A percentile compares a stretch with the other conserved stretches of the same genome.
These are phyloP conservation scores for Oryza coarctata DNA, from an alignment of 176 grass and related monocot species.

Conservation along the genomic window DNA sequence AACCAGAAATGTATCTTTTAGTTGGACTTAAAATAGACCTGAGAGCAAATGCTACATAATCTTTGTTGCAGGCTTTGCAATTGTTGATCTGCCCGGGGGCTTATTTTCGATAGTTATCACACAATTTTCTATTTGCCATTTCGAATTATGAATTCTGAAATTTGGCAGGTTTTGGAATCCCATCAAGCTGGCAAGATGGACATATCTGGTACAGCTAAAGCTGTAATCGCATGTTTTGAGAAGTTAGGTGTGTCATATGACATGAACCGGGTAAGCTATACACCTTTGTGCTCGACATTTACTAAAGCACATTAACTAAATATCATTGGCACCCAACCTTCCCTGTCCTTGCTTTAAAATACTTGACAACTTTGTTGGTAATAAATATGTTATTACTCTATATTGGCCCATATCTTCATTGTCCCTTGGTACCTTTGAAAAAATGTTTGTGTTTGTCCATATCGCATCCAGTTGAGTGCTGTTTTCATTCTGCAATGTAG, in stretches of 20 bases:
- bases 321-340: neutral
- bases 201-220: conserved; percentile 76
- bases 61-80: neutral
- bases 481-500: neutral
- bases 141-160: conserved; percentile 13
- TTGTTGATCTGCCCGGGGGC: neutral
- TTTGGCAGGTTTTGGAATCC: conserved; percentile 77
- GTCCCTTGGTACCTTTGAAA: neutral
- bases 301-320: neutral
- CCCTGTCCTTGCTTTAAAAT: neutral
- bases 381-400: neutral
- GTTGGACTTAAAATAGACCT: neutral
- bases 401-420: neutral
- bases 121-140: neutral
- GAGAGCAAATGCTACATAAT: neutral
- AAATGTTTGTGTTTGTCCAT: neutral
- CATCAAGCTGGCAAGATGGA: conserved; percentile 85
- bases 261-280: conserved; percentile 52
- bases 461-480: neutral
- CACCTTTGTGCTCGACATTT: neutral
- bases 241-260: conserved; percentile 67
- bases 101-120: neutral
- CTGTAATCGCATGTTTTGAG: conserved; percentile 68
- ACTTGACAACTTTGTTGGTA: neutral
- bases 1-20: neutral